phyloP scores from a whole-genome alignment of 1,284 basidiomycete species.

The Tylopilus sp. region DNA sequence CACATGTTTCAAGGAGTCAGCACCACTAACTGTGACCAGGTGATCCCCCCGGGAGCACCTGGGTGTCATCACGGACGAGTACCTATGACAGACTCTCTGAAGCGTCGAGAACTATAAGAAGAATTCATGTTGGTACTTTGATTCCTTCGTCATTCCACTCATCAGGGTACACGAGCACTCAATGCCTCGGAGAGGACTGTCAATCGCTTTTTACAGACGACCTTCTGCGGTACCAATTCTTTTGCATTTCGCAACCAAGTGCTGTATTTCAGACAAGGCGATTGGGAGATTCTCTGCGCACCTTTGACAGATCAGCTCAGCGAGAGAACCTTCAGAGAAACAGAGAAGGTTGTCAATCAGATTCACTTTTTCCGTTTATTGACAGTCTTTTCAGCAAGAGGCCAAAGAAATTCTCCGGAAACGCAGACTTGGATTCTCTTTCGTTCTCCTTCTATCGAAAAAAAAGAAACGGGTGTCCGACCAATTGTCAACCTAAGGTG shows the following conservation, averaged over 20 bases:
- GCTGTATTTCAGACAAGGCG: conserved; percentile 92
- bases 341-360: conserved; percentile 48
- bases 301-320: conserved; percentile 78
- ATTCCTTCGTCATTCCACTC: conserved; percentile 78
- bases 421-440: conserved; percentile 76
- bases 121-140: conserved; percentile 93
- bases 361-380: conserved; percentile 2
- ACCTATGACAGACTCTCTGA: conserved; percentile 64
- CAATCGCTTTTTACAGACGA: conserved; percentile 52
- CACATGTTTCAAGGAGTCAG: conserved; percentile 74
- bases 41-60: conserved; percentile 44
- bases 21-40: conserved; percentile 80
- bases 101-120: conserved; percentile 73
- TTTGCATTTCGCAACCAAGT: conserved; percentile 83
- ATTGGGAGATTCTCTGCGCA: conserved; percentile 81
- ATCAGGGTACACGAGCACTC: conserved; percentile 55
- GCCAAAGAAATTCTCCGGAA: conserved; percentile 62
- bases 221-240: conserved; percentile 94
- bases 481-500: conserved; percentile 91
- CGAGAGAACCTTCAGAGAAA: conserved; percentile 59
- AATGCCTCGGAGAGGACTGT: neutral
- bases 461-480: conserved; percentile 94
- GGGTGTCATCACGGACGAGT: conserved; percentile 45
- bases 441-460: conserved; percentile 89
- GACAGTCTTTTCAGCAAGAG: conserved; percentile 45